Percentiles rank a stretch among this genome's conserved stretches.
Conservation (phyloP, 306 rosid genomes). For the Dalbergia cultrata region DNA sequence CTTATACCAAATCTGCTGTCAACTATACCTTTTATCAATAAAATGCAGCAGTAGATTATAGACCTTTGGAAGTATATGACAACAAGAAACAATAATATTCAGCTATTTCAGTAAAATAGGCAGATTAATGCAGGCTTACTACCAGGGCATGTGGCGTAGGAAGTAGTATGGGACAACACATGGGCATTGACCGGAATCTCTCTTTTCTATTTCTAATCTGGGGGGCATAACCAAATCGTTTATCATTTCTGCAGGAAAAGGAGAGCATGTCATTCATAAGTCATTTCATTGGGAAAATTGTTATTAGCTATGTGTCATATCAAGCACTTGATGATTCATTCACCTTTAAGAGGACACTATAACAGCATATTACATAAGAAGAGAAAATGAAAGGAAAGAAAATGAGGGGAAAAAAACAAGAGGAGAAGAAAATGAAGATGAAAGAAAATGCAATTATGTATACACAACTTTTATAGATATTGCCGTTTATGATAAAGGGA, state of each 20-base stretch:
- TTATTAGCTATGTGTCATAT: slow-evolving; percentile 23
- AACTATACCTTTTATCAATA: neutral
- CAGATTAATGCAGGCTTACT: slow-evolving; percentile 43
- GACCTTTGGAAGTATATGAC: slow-evolving; percentile 10
- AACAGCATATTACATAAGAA: neutral
- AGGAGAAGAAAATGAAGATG: no score
- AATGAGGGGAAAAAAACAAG: no score
- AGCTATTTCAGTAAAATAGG: slow-evolving; percentile 41
- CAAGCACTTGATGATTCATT: slow-evolving; percentile 30
- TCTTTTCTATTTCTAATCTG: slow-evolving; percentile 68
- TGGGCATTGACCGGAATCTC: slow-evolving; percentile 93
- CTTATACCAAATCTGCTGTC: slow-evolving; percentile 8
- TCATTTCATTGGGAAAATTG: slow-evolving; percentile 26
- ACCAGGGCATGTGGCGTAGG: slow-evolving; percentile 99
- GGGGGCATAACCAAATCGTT: slow-evolving; percentile 60
- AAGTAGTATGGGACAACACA: slow-evolving; percentile 90
- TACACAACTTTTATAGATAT: no score
- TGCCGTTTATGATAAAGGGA: no score
- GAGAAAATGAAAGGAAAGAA: neutral
- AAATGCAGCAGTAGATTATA: slow-evolving; percentile 1
- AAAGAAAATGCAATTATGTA: no score
- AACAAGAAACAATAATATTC: slow-evolving; percentile 29
- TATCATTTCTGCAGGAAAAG: slow-evolving; percentile 71
- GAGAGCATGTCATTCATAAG: slow-evolving; percentile 39
- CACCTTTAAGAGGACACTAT: slow-evolving; percentile 33